Conservation (phyloP, 768 basidiomycete genomes). For the Saitozyma podzolica region DNA sequence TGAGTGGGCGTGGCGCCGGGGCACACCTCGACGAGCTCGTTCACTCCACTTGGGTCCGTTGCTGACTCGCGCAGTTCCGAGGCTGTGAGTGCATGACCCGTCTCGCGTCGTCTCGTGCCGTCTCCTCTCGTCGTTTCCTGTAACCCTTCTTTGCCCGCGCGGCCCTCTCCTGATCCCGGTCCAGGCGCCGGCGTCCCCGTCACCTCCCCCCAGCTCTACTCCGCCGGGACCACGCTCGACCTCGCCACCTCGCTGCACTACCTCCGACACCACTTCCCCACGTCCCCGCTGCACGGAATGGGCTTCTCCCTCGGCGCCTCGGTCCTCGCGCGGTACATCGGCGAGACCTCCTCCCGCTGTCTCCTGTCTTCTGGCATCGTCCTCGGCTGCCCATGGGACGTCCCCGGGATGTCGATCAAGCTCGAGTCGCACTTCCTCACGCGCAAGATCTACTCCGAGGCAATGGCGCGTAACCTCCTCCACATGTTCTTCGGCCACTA, state of each 20-base stretch:
- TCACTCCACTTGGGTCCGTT: too few species aligned
- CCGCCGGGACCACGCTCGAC: conserved; percentile 81
- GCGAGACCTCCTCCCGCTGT: conserved; percentile 65
- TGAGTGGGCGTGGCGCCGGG: conserved; percentile 14
- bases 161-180: not conserved
- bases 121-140: not conserved
- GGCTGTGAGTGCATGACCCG: conserved; percentile 9
- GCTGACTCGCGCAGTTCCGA: conserved; percentile 16
- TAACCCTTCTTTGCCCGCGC: not conserved
- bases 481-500: conserved; percentile 37
- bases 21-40: not conserved
- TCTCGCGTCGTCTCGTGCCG: not conserved
- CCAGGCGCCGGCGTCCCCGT: conserved; percentile 72
- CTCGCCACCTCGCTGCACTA: conserved; percentile 76
- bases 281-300: conserved; percentile 77
- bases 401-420: conserved; percentile 46
- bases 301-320: conserved; percentile 95
- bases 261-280: conserved; percentile 69
- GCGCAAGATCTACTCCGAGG: conserved; percentile 41
- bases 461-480: conserved; percentile 46
- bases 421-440: conserved; percentile 44
- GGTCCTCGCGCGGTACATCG: conserved; percentile 83
- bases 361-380: conserved; percentile 42
- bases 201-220: conserved; percentile 73
- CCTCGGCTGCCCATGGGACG: conserved; percentile 49